Evolutionary conservation across 768 basidiomycete species (phyloP).

Genomic region (Tubosaeta sp.): DNA sequence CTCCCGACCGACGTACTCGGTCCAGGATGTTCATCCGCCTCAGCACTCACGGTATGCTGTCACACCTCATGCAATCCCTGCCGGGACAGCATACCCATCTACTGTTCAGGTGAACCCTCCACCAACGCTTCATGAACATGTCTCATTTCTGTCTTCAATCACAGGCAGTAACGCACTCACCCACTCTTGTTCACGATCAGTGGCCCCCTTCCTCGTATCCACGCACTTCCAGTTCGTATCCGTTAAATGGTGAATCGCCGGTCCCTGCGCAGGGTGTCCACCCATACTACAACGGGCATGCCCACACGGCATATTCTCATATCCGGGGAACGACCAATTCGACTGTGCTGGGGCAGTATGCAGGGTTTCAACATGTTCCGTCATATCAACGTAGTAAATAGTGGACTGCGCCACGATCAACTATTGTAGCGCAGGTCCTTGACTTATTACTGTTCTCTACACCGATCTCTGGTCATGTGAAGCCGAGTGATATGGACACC

Average conservation of each 20-base stretch:
- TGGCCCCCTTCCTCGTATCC: constrained; percentile 24
- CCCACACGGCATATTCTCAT: constrained; percentile 26
- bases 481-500: constrained; percentile 9
- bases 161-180: constrained; percentile 12
- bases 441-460: constrained; percentile 9
- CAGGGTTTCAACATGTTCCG: constrained; percentile 25
- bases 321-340: constrained; percentile 20
- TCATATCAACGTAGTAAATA: constrained; percentile 31
- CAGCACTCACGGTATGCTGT: constrained; percentile 18
- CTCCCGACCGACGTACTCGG: constrained; percentile 27
- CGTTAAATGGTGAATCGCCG: constrained; percentile 15
- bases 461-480: background rate
- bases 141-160: constrained; percentile 3
- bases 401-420: background rate
- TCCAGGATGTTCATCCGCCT: constrained; percentile 16
- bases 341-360: constrained; percentile 21
- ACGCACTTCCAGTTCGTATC: constrained; percentile 18
- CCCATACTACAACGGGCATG: constrained; percentile 25
- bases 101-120: constrained; percentile 19
- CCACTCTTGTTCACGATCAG: constrained; percentile 20
- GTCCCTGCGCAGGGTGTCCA: constrained; percentile 20
- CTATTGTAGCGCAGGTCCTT: background rate
- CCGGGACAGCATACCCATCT: constrained; percentile 24
- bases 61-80: constrained; percentile 12
- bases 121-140: background rate